Base-by-base conservation (phyloP, 306 rosid genomes). In the Acacia acuminata region DNA sequence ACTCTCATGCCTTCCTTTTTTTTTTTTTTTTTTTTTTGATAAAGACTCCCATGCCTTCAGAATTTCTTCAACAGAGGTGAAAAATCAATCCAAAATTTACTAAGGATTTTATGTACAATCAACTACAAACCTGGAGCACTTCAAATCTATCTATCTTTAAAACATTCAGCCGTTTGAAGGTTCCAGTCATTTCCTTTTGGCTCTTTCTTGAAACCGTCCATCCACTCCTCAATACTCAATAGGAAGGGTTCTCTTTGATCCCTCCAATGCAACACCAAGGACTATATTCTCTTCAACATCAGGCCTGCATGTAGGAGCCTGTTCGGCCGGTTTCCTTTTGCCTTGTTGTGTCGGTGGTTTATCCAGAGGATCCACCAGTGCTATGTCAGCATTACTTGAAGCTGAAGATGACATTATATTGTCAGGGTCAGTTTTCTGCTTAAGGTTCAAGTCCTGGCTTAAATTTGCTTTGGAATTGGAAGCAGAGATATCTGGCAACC, bases 181-280 rank as follows among this genome's bases (percentile, higher is more conserved):
- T 72, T 88, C 94, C 81, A 72, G 94, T 83, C 94, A 85, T 60
- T 82, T 92, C 97, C 71, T 86, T 86, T 93, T 55, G 81, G 73
- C 65, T 90, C 93, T 19, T 45, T 65, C 72, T 65, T 66, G 72
- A 86, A 66, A 74, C 84, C 69, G 42, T 69, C 90, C 80, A 61
- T 79, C 30, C 19, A 93, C 16, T 92, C 96, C 63, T 56, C 63
- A 56, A 95, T 92, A 27, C 10, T 56, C 63, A 56, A 95, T 95
- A 24, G 96, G 98, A 82, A 95, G 99, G 38, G 94, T 95, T 85
- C 97, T 89, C 92, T 95, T 95, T 5, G 99, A 93, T 73, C 98
- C 98, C 68, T 90, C 96, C 85, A 95, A 87, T n/a, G 99, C 98
- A 81, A 95, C 98, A 45, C 94, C 99, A 1, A 95, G 97, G 10